These are phyloP conservation scores for Geotrichum cucujoidarum DNA, from an alignment of 1,139 yeast species.

Conservation along the genomic window DNA sequence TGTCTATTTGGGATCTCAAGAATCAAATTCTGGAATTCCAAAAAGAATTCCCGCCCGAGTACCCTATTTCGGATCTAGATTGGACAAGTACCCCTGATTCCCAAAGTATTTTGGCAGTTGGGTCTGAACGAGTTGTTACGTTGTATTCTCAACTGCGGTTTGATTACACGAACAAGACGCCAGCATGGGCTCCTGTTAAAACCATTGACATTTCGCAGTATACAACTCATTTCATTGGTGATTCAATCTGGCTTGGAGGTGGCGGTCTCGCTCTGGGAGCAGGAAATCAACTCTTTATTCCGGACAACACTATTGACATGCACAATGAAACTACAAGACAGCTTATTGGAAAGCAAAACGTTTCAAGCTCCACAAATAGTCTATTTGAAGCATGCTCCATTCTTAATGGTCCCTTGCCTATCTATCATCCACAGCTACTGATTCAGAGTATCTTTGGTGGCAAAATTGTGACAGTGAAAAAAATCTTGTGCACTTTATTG, in stretches of 20 bases:
- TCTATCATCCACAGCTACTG: conserved; percentile 86
- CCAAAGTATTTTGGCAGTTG: conserved; percentile 76
- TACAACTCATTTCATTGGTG: conserved; percentile 81
- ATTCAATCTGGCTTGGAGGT: conserved; percentile 76
- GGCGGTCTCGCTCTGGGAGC: conserved; percentile 80
- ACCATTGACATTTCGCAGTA: conserved; percentile 63
- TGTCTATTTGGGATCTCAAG: conserved; percentile 74
- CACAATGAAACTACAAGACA: conserved; percentile 47
- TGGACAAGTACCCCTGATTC: conserved; percentile 69
- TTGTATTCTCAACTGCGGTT: conserved; percentile 78
- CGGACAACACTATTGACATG: conserved; percentile 63
- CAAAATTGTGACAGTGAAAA: conserved; percentile 52
- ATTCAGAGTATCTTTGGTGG: conserved; percentile 71
- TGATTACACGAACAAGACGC: conserved; percentile 77
- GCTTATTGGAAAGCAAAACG: conserved; percentile 32
- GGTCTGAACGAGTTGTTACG: conserved; percentile 58
- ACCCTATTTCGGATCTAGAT: conserved; percentile 53
- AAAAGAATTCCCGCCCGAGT: conserved; percentile 36
- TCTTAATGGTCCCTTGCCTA: conserved; percentile 81
- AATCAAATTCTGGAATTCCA: conserved; percentile 65
- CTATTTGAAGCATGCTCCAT: conserved; percentile 65
- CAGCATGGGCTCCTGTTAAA: conserved; percentile 73
- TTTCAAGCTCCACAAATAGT: conserved; percentile 39
- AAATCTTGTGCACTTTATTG: conserved; percentile 50
- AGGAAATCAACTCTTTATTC: conserved; percentile 83